Base-by-base conservation (phyloP, 192 early-diverging fungal genomes). In the Umbelopsis ramanniana region DNA sequence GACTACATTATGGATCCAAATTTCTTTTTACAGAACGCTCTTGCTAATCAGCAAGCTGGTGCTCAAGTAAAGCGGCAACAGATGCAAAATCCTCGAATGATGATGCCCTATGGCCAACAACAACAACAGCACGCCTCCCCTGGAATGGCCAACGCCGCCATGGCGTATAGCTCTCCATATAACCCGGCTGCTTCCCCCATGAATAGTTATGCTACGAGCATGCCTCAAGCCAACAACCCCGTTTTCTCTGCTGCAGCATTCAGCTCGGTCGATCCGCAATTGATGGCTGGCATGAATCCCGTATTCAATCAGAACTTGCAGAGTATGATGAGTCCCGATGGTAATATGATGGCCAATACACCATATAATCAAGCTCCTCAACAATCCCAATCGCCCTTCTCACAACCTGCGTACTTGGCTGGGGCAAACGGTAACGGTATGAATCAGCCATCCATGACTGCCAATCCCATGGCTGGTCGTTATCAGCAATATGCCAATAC, bases 1-100 rank as follows among this genome's bases (percentile, higher is more conserved):
- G 57, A 63, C 57, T 29, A 35, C 26, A 63, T 15, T n/a, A 63
- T 63, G 57, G 57, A 63, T 37, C 57, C 57, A 29, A 63, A 63
- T 29, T 63, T 63, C 33, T 63, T 63, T 63, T n/a, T 63, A 37
- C 57, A 63, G 26, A 63, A 63, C 57, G 57, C 57, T 37, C 57
- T 63, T 35, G 57, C 57, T 63, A 63, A 63, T 17, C 57, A 63
- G 33, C 57, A 63, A 63, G 57, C 57, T 63, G 57, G 57, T 63
- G 57, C 14, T 4, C 57, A 63, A 37, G 57, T 63, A 29, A 63
- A 63, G 33, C 57, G 57, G 57, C 57, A 63, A 26, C 57, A 63
- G 57, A 63, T 63, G 57, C 57, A 63, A 63, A 63, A 63, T 63
- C 26, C 57, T 63, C 57, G 57, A 63, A 63, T 63, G 57, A 63